Evolutionary conservation across 1,284 basidiomycete species (phyloP), one percentile per base, ranked within the genome.

Genomic region (Puccinia horiana): DNA sequence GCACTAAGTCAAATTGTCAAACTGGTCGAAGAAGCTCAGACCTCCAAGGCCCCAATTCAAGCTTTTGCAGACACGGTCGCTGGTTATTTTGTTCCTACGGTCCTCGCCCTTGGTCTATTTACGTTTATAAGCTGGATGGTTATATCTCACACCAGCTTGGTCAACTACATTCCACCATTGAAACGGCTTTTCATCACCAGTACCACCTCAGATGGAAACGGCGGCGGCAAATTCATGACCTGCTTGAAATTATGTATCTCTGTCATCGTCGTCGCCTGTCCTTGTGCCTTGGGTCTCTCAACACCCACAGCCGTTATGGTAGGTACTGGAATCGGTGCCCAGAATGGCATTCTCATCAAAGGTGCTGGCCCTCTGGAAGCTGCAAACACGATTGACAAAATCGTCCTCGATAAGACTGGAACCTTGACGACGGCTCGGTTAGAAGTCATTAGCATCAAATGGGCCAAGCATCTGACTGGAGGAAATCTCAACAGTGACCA

Each of bases 231-330:
- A 86, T 89, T 98, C 83, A 94, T 94, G 47, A 92, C 97, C 16
- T 98, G 96, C 86, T 89, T 99, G 83, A 96, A 98, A 89, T 92
- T 99, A 84, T 98, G 96, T 87, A 99, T 99, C 86, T 96, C 94
- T 74, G 96, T 99, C 83, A 91, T 99, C 82, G 97, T 99, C 65
- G 96, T 99, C 81, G 97, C 97, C 4, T 99, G 97, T 87, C 97
- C 97, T 0, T 99, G 97, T 86, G 97, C 97, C 0, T 90, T 99
- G 40, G 97, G 97, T 2, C 90, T 99, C 79, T 94, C 93, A 82
- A 99, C 97, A 0, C 97, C 97, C 0, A 99, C 97, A 0, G 97
- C 97, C 0, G 96, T 99, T 87, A 99, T 99, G 97, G 97, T 99
- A 56, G 97, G 97, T 42, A 99, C 97, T 0, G 97, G 97, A 0